Base-by-base conservation (phyloP, 306 rosid genomes). In the Myrica gale region DNA sequence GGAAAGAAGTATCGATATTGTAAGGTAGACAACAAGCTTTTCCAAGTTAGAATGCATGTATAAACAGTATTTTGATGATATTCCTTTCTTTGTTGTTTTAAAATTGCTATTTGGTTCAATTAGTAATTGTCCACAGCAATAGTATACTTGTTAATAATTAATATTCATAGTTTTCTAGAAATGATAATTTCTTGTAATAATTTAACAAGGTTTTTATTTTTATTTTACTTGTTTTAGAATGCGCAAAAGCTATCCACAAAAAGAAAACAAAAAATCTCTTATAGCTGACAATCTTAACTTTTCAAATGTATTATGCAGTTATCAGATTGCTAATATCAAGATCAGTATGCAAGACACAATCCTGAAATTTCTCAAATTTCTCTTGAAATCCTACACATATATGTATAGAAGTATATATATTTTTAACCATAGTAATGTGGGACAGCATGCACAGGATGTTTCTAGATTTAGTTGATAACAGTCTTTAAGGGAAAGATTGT, bases 1-100 rank as follows among this genome's bases (percentile, higher is more conserved):
- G 75, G 70, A 58, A 90, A 84, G 84, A 87, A 88, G 85, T 87
- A 87, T 72, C 85, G 89, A 68, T 86, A 70, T 76, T 90, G 93
- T 76, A 92, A 92, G 97, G 97, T 90, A 81, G 81, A 77, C 15
- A 66, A 71, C 60, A 72, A 58, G 46, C 58, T 37, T 77, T 50
- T 74, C 65, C 3, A 45, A 26, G 4, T 60, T 21, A 26, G 16
- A 60, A 60, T 60, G 43, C n/a, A 26, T 26, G 19, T 55, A 19
- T 55, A 17, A n/a, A 55, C 23, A 17, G 20, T n/a, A 19, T 55
- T n/a, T 55, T 21, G 26, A 55, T 55, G 61, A n/a, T 26, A 21
- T 60, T 11, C 11, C 17, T 12, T 26, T 0, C 67, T 32, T 5
- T 52, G 4, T 48, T 48, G 53, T 52, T 13, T 13, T 52, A 52